These are phyloP conservation scores for Stevia rebaudiana DNA, from an alignment of 140 eudicot species.

Conservation along the genomic window DNA sequence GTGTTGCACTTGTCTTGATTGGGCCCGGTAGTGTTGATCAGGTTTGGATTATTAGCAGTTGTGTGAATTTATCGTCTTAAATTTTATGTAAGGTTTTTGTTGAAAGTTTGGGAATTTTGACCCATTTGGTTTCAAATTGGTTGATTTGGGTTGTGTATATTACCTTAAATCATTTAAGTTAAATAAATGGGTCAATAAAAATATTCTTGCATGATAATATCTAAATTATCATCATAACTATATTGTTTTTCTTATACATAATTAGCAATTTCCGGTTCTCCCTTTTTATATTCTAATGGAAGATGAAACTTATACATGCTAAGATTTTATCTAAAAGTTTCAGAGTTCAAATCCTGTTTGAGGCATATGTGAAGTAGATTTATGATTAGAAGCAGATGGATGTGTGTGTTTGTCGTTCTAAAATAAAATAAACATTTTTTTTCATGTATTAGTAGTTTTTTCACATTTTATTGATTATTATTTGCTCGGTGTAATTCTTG, in stretches of 20 bases:
- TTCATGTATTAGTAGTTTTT: too few relatives aligned
- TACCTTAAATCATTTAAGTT: not conserved
- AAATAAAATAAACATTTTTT: too few relatives aligned
- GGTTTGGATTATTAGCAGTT: slow-evolving; percentile 30
- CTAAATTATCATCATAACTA: not conserved
- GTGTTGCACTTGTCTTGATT: slow-evolving; percentile 81
- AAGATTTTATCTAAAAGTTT: too few relatives aligned
- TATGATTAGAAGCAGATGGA: too few relatives aligned
- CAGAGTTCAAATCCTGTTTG: too few relatives aligned
- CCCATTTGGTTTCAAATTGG: not conserved
- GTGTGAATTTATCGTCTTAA: slow-evolving; percentile 13
- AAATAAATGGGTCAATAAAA: too few relatives aligned
- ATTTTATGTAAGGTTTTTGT: not conserved
- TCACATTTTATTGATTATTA: not conserved
- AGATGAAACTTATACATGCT: not conserved
- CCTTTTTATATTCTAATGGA: not conserved
- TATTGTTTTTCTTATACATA: not conserved
- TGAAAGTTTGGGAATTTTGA: not conserved
- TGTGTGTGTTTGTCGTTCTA: too few relatives aligned
- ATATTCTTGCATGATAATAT: too few relatives aligned
- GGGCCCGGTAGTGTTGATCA: slow-evolving; percentile 96
- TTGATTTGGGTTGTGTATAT: not conserved
- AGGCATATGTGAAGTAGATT: too few relatives aligned
- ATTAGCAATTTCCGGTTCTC: not conserved
- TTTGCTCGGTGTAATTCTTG: not conserved